Conservation (phyloP, 202 grass and related monocot species). For the Saccharum hybrid region DNA sequence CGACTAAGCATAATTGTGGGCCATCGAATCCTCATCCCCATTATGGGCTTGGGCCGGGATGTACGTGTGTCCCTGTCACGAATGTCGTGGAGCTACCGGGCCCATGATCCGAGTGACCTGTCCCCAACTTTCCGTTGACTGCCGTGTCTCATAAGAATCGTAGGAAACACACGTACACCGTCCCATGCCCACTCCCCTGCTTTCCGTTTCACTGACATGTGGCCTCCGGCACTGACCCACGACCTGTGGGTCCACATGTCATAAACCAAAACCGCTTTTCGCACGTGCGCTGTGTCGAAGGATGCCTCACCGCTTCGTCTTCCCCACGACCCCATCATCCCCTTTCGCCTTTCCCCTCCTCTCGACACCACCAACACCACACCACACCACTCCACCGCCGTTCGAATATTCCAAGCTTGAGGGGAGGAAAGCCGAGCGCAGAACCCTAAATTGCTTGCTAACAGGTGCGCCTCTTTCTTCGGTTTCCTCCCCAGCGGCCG, state of each 20-base stretch:
- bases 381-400: constrained; percentile 1
- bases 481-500: no score
- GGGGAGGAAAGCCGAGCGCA: neutral
- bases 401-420: constrained; percentile 50
- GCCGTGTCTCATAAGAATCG: neutral
- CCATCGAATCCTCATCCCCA: neutral
- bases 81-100: neutral
- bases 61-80: neutral
- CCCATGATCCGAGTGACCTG: neutral
- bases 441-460: neutral
- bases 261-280: fast-evolving
- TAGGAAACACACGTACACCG: neutral
- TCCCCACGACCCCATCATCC: constrained; percentile 7
- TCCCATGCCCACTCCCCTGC: no score
- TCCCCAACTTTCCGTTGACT: constrained; percentile 4
- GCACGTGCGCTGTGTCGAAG: constrained; percentile 7
- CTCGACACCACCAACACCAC: neutral
- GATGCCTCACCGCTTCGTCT: constrained; percentile 41
- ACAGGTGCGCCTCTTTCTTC: no score
- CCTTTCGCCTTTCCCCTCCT: neutral
- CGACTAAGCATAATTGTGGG: neutral
- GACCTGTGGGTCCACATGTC: neutral
- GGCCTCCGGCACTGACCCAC: neutral
- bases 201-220: neutral
- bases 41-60: neutral